phyloP scores from a whole-genome alignment of 768 basidiomycete genomes.

The Boletus eberwhitei region DNA sequence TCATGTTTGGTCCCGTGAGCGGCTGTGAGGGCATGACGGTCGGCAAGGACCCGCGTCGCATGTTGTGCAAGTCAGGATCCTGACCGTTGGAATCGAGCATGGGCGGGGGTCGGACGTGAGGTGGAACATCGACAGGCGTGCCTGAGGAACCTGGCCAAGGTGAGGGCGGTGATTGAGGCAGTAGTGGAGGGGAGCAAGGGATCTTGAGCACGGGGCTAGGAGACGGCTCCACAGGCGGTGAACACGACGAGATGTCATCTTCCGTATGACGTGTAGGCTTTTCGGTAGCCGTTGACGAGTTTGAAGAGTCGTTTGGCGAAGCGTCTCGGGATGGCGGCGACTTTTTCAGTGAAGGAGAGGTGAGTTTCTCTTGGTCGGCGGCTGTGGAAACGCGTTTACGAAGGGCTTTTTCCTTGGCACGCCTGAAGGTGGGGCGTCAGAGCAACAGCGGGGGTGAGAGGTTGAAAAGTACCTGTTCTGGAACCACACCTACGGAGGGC shows the following conservation, averaged over 20 bases:
- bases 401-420: slow-evolving; percentile 81
- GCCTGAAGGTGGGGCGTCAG: slow-evolving; percentile 39
- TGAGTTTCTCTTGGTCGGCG: slow-evolving; percentile 18
- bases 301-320: slow-evolving; percentile 30
- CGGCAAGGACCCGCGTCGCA: slow-evolving; percentile 57
- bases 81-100: slow-evolving; percentile 19
- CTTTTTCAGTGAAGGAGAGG: slow-evolving; percentile 9
- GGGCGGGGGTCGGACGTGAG: slow-evolving; percentile 23
- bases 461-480: slow-evolving; percentile 64
- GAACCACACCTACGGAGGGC: slow-evolving; percentile 72
- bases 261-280: slow-evolving; percentile 32
- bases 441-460: slow-evolving; percentile 1
- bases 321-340: slow-evolving; percentile 17
- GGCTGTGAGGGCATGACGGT: slow-evolving; percentile 32
- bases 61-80: slow-evolving; percentile 34
- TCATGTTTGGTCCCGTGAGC: slow-evolving; percentile 27
- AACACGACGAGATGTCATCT: slow-evolving; percentile 7
- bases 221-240: slow-evolving; percentile 1
- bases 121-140: slow-evolving; percentile 21
- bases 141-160: slow-evolving; percentile 37
- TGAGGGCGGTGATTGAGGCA: slow-evolving; percentile 5
- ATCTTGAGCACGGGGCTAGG: slow-evolving; percentile 22
- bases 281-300: slow-evolving; percentile 39
- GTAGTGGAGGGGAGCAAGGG: slow-evolving; percentile 19
- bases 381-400: slow-evolving; percentile 43